phyloP scores from a whole-genome alignment of 345 rosid species.

The Viola odorata region DNA sequence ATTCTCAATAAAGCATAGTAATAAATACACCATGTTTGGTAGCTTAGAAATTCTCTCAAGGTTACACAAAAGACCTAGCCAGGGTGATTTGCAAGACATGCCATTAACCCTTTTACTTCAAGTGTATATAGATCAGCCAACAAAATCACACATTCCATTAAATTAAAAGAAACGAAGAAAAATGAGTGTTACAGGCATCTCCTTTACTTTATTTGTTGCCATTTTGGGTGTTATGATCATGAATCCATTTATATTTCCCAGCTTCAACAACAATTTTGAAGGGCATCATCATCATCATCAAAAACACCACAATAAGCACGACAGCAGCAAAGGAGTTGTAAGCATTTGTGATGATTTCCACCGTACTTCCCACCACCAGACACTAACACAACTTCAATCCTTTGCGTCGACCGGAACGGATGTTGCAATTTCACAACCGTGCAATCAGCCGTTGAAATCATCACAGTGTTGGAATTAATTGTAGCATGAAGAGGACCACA shows the following conservation, averaged over 20 bases:
- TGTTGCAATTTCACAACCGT: conserved; percentile 85
- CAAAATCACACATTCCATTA: conserved; percentile 3
- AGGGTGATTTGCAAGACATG: conserved; percentile 92
- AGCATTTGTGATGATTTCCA: conserved; percentile 73
- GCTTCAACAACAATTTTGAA: neutral
- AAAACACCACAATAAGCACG: conserved; percentile 24
- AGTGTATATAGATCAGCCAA: conserved; percentile 34
- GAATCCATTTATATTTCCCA: conserved; percentile 5
- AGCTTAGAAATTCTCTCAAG: conserved; percentile 22
- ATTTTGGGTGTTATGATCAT: conserved; percentile 33
- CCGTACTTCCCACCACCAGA: conserved; percentile 59
- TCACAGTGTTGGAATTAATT: conserved; percentile 41
- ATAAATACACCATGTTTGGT: conserved; percentile 4
- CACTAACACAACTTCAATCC: conserved; percentile 49
- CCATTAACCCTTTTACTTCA: conserved; percentile 69
- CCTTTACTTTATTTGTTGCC: conserved; percentile 31
- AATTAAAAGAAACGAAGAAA: conserved; percentile 21
- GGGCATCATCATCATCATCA: conserved; percentile 8
- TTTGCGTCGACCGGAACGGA: conserved; percentile 75
- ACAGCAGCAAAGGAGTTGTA: conserved; percentile 14
- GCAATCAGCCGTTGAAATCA: conserved; percentile 75
- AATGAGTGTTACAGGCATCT: conserved; percentile 26
- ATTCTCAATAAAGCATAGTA: conserved; percentile 6
- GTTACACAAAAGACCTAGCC: conserved; percentile 21
- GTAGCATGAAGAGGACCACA: conserved; percentile 51